Base-by-base conservation (phyloP, 1,284 basidiomycete genomes). In the Phellopilus nigrolimitatus region DNA sequence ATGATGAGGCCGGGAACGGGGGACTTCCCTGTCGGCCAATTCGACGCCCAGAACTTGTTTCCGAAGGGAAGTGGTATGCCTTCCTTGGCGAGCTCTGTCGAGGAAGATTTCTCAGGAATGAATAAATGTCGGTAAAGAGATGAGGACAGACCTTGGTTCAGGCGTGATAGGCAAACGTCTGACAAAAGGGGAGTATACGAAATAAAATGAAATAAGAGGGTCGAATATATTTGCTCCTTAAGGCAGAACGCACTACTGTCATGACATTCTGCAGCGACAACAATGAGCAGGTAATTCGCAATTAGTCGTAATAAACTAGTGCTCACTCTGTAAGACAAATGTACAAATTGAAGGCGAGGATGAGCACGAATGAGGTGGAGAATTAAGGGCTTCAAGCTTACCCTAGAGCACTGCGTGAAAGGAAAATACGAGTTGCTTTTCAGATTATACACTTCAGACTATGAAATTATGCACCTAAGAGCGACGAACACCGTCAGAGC, bases 401-500 rank as follows among this genome's bases (percentile, higher is more conserved):
- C 34, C 34, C 53, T 12, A 54, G 53, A 24, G 53, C 47, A 33
- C 53, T 51, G 31, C 34, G 19, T 13, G 15, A 17, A n/a, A 37
- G 34, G 42, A 45, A 19, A n/a, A 19, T 4, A 8, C n/a, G 8
- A 12, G 8, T n/a, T 49, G 1, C n/a, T n/a, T n/a, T n/a, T n/a
- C n/a, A 40, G 38, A 10, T 39, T 13, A 12, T 24, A 36, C 7
- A 24, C 13, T 3, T 13, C 3, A 36, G 13, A 17, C 6, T 13
- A 44, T 9, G 31, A 33, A 13, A 10, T 13, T 33, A 33, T 19
- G 15, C 25, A 72, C 73, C 76, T 78, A 12, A 80, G 63, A 3
- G 76, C 78, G 31, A 80, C 71, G 47, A 80, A 75, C 0, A 72
- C 71, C 0, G 73, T 71, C 13, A 82, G 60, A 0, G 75, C 79